Evolutionary conservation across 208 protist species (phyloP).

Genomic region (Jaenimonas drosophilae): DNA sequence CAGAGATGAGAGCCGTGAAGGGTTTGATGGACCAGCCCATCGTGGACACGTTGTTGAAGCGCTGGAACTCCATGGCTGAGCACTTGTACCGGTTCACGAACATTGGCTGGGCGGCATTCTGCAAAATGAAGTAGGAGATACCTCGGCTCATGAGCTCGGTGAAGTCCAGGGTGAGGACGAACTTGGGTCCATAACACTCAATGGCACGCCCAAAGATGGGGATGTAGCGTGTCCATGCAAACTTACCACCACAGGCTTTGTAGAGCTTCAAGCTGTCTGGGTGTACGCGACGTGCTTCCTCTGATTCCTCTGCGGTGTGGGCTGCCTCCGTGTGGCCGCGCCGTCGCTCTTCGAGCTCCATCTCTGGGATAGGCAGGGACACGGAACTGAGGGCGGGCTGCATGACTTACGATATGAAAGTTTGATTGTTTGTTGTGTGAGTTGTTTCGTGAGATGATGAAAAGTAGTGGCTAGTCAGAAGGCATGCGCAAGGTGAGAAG

Average conservation of each 20-base stretch:
- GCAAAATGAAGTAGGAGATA: slow-evolving; percentile 9
- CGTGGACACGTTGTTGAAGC: slow-evolving; percentile 4
- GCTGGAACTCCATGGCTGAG: slow-evolving; percentile 7
- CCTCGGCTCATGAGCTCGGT: slow-evolving; percentile 12
- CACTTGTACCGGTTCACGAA: slow-evolving; percentile 7
- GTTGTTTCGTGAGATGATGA: slow-evolving; percentile 1
- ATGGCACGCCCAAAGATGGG: slow-evolving; percentile 15
- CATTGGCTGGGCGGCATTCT: slow-evolving; percentile 6
- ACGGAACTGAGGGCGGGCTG: not conserved
- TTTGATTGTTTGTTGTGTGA: slow-evolving; percentile 8
- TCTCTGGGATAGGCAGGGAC: not conserved
- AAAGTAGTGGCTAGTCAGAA: not conserved
- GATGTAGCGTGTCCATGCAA: slow-evolving; percentile 5
- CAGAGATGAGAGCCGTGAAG: slow-evolving; percentile 11
- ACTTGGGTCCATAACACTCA: slow-evolving; percentile 13
- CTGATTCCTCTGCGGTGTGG: not conserved
- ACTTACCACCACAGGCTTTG: slow-evolving; percentile 1
- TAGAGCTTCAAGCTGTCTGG: not conserved
- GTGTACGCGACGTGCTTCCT: not conserved
- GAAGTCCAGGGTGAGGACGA: slow-evolving; percentile 6
- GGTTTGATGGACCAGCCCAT: slow-evolving; percentile 18
- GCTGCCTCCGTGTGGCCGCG: no score
- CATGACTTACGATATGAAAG: slow-evolving; percentile 1
- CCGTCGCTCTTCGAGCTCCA: no score
- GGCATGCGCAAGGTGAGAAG: not conserved